Base-by-base conservation (phyloP, 2,329 filamentous ascomycete genomes). In the Epichloe typhina region DNA sequence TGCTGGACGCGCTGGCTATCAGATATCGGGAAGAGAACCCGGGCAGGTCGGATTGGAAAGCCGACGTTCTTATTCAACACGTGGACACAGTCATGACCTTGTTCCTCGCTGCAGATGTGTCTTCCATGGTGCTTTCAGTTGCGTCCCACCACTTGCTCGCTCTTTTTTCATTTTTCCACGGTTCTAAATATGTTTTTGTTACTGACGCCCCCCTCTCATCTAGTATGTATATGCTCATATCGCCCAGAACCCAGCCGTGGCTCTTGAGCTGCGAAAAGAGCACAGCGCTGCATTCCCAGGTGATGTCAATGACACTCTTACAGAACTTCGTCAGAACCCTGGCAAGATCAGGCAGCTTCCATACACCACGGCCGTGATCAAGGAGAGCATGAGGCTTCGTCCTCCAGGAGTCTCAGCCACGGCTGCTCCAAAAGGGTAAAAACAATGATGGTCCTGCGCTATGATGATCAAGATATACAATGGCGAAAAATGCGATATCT, bases 101-200 rank as follows among this genome's bases (percentile, higher is more conserved):
- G 21, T 43, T 49, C 31, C 47, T 49, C 26, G 47, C 40, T 5
- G 40, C 47, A 38, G 47, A 49, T 15, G 33, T 49, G 39, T 49
- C 47, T 8, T 49, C 47, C 13, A 49, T 49, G 47, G 47, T 49
- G 26, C 35, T 49, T 36, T 38, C 47, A 49, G 47, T 49, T 49
- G 21, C 47, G 47, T 44, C 40, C 33, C 15, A 31, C 47, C 35
- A 5, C 5, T 47, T 12, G 13, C 12, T 44, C n/a, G 12, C 17
- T 46, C 11, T 15, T 38, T 46, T 12, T 37, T 4, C 8, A 11
- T 26, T 3, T 17, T n/a, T 19, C 33, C 13, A 3, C 12, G 8
- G 19, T 12, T 39, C 21, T 21, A 5, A 26, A 17, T 13, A 42
- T 7, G 40, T 11, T 2, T 38, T 17, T 5, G 39, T 19, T 21